Percentiles rank a stretch among this genome's conserved stretches.
Evolutionary conservation across 176 grass and related monocot species (phyloP).

Genomic region (Alopecurus myosuroides): DNA sequence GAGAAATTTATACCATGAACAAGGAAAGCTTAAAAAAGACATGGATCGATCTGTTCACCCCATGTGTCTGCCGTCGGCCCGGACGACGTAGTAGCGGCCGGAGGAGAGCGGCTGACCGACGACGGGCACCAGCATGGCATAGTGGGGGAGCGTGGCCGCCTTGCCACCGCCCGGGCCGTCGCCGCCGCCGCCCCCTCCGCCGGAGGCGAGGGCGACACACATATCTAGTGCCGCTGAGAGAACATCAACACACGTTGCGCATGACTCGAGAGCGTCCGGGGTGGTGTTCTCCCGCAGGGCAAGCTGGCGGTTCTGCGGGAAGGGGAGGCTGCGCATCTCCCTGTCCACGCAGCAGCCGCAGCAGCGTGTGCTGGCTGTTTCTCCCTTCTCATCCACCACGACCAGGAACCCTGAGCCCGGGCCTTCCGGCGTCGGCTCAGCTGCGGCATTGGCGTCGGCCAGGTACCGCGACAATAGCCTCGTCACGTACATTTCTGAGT

Average conservation of each 20-base stretch:
- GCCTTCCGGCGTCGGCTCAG: background rate
- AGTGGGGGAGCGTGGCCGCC: background rate
- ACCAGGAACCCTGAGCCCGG: slow-evolving; percentile 39
- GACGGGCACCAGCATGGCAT: slow-evolving; percentile 29
- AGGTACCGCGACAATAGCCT: slow-evolving; percentile 30
- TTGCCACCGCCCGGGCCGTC: background rate
- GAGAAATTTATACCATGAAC: background rate
- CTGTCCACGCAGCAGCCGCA: slow-evolving; percentile 9
- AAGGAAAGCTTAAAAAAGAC: background rate
- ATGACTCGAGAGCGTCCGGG: background rate
- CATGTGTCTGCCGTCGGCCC: background rate
- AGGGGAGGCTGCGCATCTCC: slow-evolving; percentile 30
- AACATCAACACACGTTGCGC: background rate
- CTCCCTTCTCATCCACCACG: background rate
- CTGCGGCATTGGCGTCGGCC: background rate
- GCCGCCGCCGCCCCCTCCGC: too few species aligned
- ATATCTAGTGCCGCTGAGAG: too few species aligned
- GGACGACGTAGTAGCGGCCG: slow-evolving; percentile 28
- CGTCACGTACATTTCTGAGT: slow-evolving; percentile 34
- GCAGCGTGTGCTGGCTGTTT: background rate
- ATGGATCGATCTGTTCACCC: background rate
- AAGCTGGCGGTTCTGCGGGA: slow-evolving; percentile 43
- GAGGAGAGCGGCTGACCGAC: slow-evolving; percentile 15
- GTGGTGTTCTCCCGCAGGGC: background rate
- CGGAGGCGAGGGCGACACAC: too few species aligned